Base-by-base conservation (phyloP, 2,329 filamentous ascomycete species). In the Fusarium phyllophilum region DNA sequence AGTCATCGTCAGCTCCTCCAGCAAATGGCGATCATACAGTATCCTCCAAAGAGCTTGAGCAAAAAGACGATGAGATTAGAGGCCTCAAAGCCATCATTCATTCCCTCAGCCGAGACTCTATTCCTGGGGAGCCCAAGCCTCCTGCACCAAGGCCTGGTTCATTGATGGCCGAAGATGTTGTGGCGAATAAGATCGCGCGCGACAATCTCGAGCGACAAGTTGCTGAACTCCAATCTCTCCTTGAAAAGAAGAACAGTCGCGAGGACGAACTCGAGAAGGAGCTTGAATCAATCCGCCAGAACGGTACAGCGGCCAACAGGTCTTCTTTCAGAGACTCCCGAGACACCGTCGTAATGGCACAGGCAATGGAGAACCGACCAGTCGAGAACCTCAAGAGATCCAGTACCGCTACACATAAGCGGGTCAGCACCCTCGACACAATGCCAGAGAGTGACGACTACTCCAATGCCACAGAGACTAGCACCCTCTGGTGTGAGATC, bases 11-110 rank as follows among this genome's bases (percentile, higher is more conserved):
- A 6, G 57, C 74, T 6, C 59, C 63, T 13, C 69, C 76, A 10
- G 56, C 57, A 42, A 82, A 80, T 59, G 82, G 80, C 33, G 85
- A 87, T 17, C 85, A 86, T 4, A 82, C 85, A 15, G 84, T 86
- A 31, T 82, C 86, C 52, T 88, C 89, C 48, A 94, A 94, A 81
- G 95, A 97, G 73, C 83, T 98, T 36, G 95, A 97, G 80, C 93
- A 97, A 80, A 96, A 97, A 81, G 96, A 99, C 78, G 96, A 99
- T 78, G 96, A 99, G 85, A 98, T 99, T 79, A 90, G 96, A 71
- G 96, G 96, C 52, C 88, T 99, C 74, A 99, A 98, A 83, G 96
- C 96, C 48, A 98, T 99, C 80, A 98, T 99, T 69, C 96, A 98
- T 83, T 97, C 94, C 24, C 87, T 99, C 42, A 97, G 95, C 81